Evolutionary conservation across 768 basidiomycete genomes (phyloP).

Genomic region (Leccinum fibrillosum): DNA sequence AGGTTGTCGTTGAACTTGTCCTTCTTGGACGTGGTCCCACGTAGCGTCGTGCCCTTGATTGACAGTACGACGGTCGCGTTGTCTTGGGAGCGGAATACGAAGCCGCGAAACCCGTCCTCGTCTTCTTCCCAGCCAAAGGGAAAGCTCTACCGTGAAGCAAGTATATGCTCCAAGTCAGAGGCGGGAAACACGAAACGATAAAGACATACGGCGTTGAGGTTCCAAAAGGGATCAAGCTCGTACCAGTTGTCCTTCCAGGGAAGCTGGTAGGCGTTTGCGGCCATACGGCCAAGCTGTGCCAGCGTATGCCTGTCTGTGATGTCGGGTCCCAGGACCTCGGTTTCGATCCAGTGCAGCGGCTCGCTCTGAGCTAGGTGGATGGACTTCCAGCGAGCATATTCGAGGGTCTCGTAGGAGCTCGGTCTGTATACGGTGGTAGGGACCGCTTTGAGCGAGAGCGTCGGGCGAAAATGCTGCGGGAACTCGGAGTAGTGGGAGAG

Average conservation of each 20-base stretch:
- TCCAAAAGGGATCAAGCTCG: constrained; percentile 73
- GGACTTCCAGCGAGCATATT: constrained; percentile 53
- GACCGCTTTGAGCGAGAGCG: constrained; percentile 38
- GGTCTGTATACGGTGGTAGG: constrained; percentile 60
- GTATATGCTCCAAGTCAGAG: neutral
- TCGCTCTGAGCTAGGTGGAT: constrained; percentile 48
- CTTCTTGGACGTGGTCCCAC: constrained; percentile 81
- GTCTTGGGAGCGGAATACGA: constrained; percentile 76
- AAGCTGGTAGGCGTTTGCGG: constrained; percentile 82
- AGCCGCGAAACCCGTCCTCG: constrained; percentile 81
- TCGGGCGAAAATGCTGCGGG: constrained; percentile 5
- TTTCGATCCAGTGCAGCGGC: constrained; percentile 62
- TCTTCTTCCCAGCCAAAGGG: constrained; percentile 74
- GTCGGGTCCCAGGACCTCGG: constrained; percentile 71
- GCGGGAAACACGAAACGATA: neutral
- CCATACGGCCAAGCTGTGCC: constrained; percentile 80
- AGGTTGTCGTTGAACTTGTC: constrained; percentile 94
- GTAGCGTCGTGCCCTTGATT: constrained; percentile 87
- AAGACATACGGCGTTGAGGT: constrained; percentile 40
- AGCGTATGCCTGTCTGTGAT: constrained; percentile 77
- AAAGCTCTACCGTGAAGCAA: constrained; percentile 51
- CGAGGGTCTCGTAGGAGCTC: constrained; percentile 45
- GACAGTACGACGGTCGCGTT: constrained; percentile 83
- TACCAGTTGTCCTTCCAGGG: constrained; percentile 78
- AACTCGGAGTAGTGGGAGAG: constrained; percentile 6